Base-by-base conservation (phyloP, 1,139 yeast species). In the Scheffersomyces stambukii region DNA sequence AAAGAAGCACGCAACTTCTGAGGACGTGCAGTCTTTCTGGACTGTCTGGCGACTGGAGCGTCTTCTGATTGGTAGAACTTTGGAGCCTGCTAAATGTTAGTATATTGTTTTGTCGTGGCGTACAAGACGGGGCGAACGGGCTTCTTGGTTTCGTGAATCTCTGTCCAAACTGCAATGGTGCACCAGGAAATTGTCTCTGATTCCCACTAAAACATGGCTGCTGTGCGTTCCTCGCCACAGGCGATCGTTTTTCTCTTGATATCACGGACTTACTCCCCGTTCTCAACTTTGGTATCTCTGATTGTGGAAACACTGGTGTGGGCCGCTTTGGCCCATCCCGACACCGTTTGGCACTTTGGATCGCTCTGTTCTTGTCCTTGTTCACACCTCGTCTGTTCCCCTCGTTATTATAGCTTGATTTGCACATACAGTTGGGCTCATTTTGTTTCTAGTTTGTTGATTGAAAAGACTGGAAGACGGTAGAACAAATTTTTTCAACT, bases 41-140 rank as follows among this genome's bases (percentile, higher is more conserved):
- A 64, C 66, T 77, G 77, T 74, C 78, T 84, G 57, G 86, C 78
- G 66, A 78, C 86, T 64, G 89, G 78, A 59, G 78, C 84, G 75
- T 85, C 93, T 77, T 85, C 91, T 64, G 96, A 79, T 70, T 86
- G 86, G 81, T 86, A 86, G 88, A 88, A 81, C 83, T 86, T 86
- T 73, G 89, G 91, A 66, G 89, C 89, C 82, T 77, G 58, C 31
- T 11, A 24, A 11, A 37, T 30, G 71, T 66, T 64, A 64, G 70
- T 64, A 62, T 42, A 28, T 13, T 26, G 22, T 31, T 19, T 17
- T 25, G 18, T 6, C 8, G 18, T 16, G 18, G 18, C n/a, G n/a
- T n/a, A n/a, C n/a, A n/a, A n/a, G n/a, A n/a, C n/a, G n/a, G 9
- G 19, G 9, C 9, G 19, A 9, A 9, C 9, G 19, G 19, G 25